Evolutionary conservation across 495 filamentous ascomycete species (phyloP).

Genomic region (Aspergillus baeticus): DNA sequence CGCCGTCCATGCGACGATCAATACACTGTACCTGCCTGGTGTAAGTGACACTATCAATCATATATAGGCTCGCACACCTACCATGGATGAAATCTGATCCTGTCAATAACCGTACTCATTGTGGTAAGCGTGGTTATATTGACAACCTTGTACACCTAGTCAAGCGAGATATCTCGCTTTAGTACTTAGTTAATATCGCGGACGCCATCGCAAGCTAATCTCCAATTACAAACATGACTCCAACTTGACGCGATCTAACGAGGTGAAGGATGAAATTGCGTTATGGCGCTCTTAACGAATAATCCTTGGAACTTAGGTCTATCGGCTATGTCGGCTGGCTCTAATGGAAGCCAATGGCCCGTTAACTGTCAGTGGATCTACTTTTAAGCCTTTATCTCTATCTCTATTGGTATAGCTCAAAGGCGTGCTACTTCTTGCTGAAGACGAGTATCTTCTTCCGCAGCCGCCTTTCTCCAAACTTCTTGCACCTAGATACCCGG

Average conservation of each 20-base stretch:
- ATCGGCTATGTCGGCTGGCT: too few species aligned
- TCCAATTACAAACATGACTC: too few species aligned
- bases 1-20: not conserved
- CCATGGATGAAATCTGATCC: not conserved
- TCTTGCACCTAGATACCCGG: conserved; percentile 15
- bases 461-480: conserved; percentile 11
- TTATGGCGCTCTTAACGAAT: too few species aligned
- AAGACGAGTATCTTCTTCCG: conserved; percentile 14
- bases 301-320: too few species aligned
- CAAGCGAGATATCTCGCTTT: not conserved
- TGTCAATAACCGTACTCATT: not conserved
- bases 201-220: too few species aligned
- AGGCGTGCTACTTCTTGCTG: not conserved
- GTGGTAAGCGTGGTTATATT: not conserved
- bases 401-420: not conserved
- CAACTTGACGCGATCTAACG: too few species aligned
- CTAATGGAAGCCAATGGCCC: too few species aligned
- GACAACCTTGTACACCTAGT: too few species aligned
- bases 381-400: not conserved
- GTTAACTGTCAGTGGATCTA: not conserved
- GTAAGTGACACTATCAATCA: not conserved
- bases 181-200: too few species aligned
- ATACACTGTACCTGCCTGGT: not conserved
- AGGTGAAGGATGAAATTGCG: too few species aligned
- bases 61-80: not conserved